These are phyloP conservation scores for Skeletonema marinoi DNA, from an alignment of 108 stramenopile species.

Conservation along the genomic window DNA sequence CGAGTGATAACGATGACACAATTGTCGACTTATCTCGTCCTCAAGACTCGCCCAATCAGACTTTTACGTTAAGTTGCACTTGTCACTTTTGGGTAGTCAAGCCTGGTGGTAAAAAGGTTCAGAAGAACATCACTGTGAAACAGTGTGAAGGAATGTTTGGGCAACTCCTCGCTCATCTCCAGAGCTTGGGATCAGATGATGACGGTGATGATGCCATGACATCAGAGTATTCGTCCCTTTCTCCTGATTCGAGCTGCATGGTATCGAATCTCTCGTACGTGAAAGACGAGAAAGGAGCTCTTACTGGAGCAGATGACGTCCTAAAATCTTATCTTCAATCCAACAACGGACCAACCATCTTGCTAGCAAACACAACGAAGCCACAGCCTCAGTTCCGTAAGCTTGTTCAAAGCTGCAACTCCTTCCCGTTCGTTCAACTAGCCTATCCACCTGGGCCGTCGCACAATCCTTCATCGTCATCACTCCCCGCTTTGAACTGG, in stretches of 20 bases:
- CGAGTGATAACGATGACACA: constrained; percentile 9
- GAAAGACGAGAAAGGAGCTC: constrained; percentile 63
- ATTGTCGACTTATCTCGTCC: constrained; percentile 53
- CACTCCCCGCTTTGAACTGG: constrained; percentile 92
- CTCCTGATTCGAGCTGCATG: constrained; percentile 47
- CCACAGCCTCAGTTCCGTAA: constrained; percentile 59
- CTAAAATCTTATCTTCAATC: constrained; percentile 70
- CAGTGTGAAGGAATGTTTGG: constrained; percentile 74
- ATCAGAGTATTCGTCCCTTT: constrained; percentile 73
- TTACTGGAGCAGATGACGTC: constrained; percentile 70
- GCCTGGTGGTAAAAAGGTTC: constrained; percentile 61
- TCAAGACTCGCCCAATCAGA: constrained; percentile 23
- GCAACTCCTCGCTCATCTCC: constrained; percentile 68
- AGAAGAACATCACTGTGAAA: constrained; percentile 62
- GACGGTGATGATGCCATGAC: constrained; percentile 51
- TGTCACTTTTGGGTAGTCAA: constrained; percentile 85
- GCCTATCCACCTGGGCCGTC: constrained; percentile 85
- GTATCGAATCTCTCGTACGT: constrained; percentile 67
- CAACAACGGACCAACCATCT: constrained; percentile 86
- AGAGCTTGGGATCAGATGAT: constrained; percentile 43
- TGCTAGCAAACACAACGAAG: constrained; percentile 73
- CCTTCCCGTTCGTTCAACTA: constrained; percentile 83
- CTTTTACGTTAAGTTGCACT: constrained; percentile 57
- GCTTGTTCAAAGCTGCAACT: constrained; percentile 74
- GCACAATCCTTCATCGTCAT: constrained; percentile 76